Percentiles rank a stretch among this genome's conserved stretches.
Conservation (phyloP, 495 filamentous ascomycete genomes). For the Apiosordaria backusii region DNA sequence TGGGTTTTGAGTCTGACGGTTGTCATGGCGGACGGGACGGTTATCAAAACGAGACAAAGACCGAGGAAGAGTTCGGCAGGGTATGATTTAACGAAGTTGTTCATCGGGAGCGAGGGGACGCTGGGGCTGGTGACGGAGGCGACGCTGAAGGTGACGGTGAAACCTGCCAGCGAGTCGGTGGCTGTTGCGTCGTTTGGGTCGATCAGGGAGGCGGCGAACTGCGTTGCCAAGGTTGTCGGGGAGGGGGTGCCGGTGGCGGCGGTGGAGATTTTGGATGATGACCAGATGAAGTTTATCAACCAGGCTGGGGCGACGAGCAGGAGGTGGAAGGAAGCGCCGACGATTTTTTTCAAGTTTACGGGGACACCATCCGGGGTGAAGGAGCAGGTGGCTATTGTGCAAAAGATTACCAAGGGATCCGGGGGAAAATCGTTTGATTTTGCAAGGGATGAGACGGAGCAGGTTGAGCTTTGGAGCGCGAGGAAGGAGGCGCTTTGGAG, state of each 20-base stretch:
- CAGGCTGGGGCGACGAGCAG: conserved; percentile 66
- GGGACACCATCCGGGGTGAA: conserved; percentile 72
- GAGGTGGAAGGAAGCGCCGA: conserved; percentile 73
- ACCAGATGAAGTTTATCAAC: conserved; percentile 94
- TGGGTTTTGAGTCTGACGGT: conserved; percentile 91
- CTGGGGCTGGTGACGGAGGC: conserved; percentile 73
- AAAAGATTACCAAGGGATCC: conserved; percentile 57
- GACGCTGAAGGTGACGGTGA: conserved; percentile 76
- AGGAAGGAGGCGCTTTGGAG: conserved; percentile 83
- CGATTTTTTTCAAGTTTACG: conserved; percentile 92
- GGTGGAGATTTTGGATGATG: conserved; percentile 89
- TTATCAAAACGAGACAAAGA: conserved; percentile 82
- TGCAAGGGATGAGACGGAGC: conserved; percentile 64
- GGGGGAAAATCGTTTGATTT: conserved; percentile 75
- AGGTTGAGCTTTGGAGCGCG: conserved; percentile 78
- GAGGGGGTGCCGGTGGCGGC: conserved; percentile 81
- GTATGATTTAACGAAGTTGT: conserved; percentile 79
- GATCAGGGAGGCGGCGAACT: conserved; percentile 75
- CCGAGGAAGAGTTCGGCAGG: conserved; percentile 79
- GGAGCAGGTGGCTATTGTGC: conserved; percentile 75
- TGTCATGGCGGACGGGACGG: conserved; percentile 84
- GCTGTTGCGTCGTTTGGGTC: conserved; percentile 77
- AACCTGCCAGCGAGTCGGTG: conserved; percentile 74
- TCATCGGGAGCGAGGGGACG: conserved; percentile 76
- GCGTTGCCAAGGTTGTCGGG: conserved; percentile 73